Evolutionary conservation across 352 stramenopile genomes (phyloP).

Genomic region (Phytophthora pluvialis): DNA sequence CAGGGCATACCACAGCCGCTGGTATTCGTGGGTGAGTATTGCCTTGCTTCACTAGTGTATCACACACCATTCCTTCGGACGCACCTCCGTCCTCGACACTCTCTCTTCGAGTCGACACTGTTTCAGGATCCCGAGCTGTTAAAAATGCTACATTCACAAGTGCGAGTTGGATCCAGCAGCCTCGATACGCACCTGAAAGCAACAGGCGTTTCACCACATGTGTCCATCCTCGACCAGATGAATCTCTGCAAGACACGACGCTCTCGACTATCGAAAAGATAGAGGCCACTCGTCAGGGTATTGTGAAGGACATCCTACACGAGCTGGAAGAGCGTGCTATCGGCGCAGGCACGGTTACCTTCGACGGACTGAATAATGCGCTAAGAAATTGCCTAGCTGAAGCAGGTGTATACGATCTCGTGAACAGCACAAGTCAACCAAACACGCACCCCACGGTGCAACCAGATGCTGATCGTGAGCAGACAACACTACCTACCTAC

Average conservation of each 20-base stretch:
- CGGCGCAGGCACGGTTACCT: constrained; percentile 2
- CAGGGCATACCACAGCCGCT: constrained; percentile 2
- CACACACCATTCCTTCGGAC: constrained; percentile 1
- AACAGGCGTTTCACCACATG: constrained; percentile 7
- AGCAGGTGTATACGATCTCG: constrained; percentile 2
- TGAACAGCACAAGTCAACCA: not conserved
- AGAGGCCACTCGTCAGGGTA: not conserved
- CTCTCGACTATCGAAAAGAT: constrained; percentile 14
- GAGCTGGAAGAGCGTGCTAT: constrained; percentile 16
- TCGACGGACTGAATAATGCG: constrained; percentile 6
- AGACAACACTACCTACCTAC: not conserved
- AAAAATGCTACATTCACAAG: not conserved
- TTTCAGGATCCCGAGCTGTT: constrained; percentile 8
- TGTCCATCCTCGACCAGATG: constrained; percentile 6
- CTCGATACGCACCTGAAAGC: not conserved
- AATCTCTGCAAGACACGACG: constrained; percentile 2
- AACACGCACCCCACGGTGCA: not conserved
- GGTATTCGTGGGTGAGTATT: constrained; percentile 6
- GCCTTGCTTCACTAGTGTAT: constrained; percentile 11
- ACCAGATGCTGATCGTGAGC: not conserved
- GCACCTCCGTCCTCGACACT: not conserved
- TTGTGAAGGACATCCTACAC: constrained; percentile 12
- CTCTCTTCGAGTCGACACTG: constrained; percentile 4
- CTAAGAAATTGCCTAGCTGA: constrained; percentile 3
- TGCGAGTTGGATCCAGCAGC: not conserved